Evolutionary conservation across 2,329 filamentous ascomycete species (phyloP).

Genomic region (Sordariomycetes sp.): DNA sequence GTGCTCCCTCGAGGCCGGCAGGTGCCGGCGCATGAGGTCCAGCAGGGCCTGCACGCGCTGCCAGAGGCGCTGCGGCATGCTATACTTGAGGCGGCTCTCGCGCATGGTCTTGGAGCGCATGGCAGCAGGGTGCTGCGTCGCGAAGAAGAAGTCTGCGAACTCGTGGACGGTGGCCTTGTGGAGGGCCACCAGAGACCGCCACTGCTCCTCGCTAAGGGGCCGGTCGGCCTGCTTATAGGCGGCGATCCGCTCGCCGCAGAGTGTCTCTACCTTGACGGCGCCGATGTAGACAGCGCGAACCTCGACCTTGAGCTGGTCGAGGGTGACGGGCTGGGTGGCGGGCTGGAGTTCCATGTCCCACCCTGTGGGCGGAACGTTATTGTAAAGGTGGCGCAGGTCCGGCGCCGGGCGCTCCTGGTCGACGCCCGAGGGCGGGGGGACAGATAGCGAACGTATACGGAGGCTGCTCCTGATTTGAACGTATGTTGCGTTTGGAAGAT

Average conservation of each 20-base stretch:
- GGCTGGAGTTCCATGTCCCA: background rate
- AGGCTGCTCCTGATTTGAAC: background rate
- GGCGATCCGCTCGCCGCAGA: conserved; percentile 55
- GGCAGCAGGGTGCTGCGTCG: conserved; percentile 75
- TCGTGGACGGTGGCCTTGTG: conserved; percentile 75
- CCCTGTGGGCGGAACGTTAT: background rate
- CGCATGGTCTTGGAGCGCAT: conserved; percentile 46
- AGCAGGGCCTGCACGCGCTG: conserved; percentile 80
- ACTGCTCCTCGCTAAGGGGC: conserved; percentile 60
- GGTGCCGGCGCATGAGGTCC: conserved; percentile 60
- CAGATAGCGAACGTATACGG: background rate
- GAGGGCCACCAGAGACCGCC: conserved; percentile 71
- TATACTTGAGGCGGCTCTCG: conserved; percentile 66
- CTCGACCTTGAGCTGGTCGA: conserved; percentile 69
- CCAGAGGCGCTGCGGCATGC: conserved; percentile 93
- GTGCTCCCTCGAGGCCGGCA: conserved; percentile 70
- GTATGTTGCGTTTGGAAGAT: background rate
- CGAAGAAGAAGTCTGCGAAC: conserved; percentile 78
- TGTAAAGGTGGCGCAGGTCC: background rate
- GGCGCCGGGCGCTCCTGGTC: background rate
- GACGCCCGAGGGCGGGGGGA: background rate
- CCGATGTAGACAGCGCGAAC: conserved; percentile 77
- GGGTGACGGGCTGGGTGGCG: conserved; percentile 39
- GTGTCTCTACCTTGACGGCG: conserved; percentile 74
- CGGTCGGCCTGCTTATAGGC: background rate